Conservation (phyloP, 768 basidiomycete species). For the Termitomyces sp. region DNA sequence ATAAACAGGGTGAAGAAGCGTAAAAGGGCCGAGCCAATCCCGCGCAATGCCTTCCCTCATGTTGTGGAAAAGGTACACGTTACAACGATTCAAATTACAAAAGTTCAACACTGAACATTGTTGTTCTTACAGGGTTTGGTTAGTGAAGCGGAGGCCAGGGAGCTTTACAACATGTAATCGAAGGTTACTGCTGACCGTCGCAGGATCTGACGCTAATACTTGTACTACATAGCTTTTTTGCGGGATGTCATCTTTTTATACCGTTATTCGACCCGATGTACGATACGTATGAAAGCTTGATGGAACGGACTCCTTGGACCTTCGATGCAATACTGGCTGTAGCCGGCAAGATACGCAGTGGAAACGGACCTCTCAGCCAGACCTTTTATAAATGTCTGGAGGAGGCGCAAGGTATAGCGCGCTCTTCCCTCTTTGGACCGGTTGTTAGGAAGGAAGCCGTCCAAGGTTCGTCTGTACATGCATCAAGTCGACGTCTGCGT, state of each 20-base stretch:
- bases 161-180: constrained; percentile 84
- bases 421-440: constrained; percentile 90
- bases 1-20: constrained; percentile 70
- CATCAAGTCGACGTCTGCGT: constrained; percentile 10
- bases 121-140: constrained; percentile 64
- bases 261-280: constrained; percentile 90
- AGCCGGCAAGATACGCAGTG: constrained; percentile 87
- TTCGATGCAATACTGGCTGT: constrained; percentile 92
- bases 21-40: constrained; percentile 77
- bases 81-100: not conserved
- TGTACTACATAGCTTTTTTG: constrained; percentile 70
- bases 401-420: constrained; percentile 93
- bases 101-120: not conserved
- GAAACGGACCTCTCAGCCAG: constrained; percentile 76
- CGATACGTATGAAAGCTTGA: constrained; percentile 89
- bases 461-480: constrained; percentile 51
- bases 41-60: constrained; percentile 81
- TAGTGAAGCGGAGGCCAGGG: constrained; percentile 77
- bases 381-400: constrained; percentile 90
- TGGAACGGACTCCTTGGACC: constrained; percentile 93
- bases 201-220: constrained; percentile 30
- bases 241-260: constrained; percentile 94
- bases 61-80: constrained; percentile 74
- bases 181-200: constrained; percentile 21
- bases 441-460: constrained; percentile 94